These are phyloP conservation scores for Rheum nobile DNA, from an alignment of 148 eudicot genomes.

Conservation along the genomic window DNA sequence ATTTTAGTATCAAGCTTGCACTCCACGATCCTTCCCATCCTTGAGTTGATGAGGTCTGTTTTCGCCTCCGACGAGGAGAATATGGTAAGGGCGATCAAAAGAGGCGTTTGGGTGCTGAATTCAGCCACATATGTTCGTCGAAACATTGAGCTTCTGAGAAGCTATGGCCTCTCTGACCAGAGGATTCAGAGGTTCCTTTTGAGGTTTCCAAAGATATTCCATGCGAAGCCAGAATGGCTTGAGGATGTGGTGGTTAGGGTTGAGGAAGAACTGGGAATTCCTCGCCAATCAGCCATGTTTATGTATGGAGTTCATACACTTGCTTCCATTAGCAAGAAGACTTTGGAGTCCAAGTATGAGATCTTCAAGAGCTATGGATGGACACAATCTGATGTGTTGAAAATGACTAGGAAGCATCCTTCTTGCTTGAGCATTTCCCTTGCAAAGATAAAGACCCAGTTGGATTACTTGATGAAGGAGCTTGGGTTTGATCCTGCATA, in stretches of 20 bases:
- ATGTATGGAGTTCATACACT: not conserved
- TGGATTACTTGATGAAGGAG: slow-evolving; percentile 15
- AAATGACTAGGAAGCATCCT: slow-evolving; percentile 11
- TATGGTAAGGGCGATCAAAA: too few species aligned
- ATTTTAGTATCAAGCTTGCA: not conserved
- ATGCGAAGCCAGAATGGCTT: slow-evolving; percentile 6
- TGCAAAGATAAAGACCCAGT: not conserved
- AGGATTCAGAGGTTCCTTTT: not conserved
- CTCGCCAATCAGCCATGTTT: not conserved
- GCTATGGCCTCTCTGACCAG: not conserved
- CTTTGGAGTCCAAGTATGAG: slow-evolving; percentile 12
- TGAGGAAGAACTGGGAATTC: slow-evolving; percentile 4
- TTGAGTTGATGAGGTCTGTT: not conserved
- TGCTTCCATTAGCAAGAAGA: slow-evolving; percentile 1
- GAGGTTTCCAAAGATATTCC: not conserved
- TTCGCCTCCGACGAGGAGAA: too few species aligned
- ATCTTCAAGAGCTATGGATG: slow-evolving; percentile 17
- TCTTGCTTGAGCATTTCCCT: slow-evolving; percentile 7
- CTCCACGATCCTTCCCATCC: not conserved
- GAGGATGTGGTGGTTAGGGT: slow-evolving; percentile 1
- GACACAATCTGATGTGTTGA: slow-evolving; percentile 7
- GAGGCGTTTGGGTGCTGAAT: too few species aligned
- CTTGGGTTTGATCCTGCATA: slow-evolving; percentile 14
- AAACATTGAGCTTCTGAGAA: slow-evolving; percentile 3
- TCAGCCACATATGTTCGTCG: not conserved